Base-by-base conservation (phyloP, 257 asterid genomes). In the Solanum megistacrolobum region DNA sequence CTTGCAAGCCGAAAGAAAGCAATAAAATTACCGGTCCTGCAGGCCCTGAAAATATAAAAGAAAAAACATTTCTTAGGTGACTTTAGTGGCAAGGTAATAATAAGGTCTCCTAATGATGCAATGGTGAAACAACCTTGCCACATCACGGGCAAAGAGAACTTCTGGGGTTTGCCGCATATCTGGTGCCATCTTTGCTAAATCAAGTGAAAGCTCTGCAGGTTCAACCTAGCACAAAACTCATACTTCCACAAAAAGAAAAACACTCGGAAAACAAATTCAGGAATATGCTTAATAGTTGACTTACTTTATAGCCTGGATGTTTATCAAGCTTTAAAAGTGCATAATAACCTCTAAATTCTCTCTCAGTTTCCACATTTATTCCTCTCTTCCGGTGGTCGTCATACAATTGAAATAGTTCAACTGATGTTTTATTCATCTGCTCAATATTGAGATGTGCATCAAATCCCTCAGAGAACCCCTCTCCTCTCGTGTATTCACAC, bases 181-280 rank as follows among this genome's bases (percentile, higher is more conserved):
- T 81, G 95, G 97, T 68, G 99, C 92, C 99, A 97, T 97, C 96
- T 96, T 97, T 90, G 99, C 98, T 89, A 97, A 92, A 93, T 97
- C 99, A 88, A 96, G 98, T 6, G 99, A 97, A 89, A 97, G 95
- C 96, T 97, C 99, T 91, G 98, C 98, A 93, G 99, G 99, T 94
- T 97, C 99, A 94, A 97, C 99, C 99, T 97, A 95, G 89, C 91
- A 96, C 87, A 89, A 92, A 90, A 81, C 89, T 93, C 93, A 92
- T 92, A 93, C 88, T 91, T 91, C 91, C 89, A 90, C 72, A 46
- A 86, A 88, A 87, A 71, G 87, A 86, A 88, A 91, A 86, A 90
- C 86, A 90, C 66, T 66, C 86, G 83, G 87, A 32, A 52, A 48
- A 43, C n/a, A 46, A 87, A 88, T 87, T 69, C 73, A 31, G 86